phyloP scores from a whole-genome alignment of 345 rosid genomes.

The Schrenkiella parvula region DNA sequence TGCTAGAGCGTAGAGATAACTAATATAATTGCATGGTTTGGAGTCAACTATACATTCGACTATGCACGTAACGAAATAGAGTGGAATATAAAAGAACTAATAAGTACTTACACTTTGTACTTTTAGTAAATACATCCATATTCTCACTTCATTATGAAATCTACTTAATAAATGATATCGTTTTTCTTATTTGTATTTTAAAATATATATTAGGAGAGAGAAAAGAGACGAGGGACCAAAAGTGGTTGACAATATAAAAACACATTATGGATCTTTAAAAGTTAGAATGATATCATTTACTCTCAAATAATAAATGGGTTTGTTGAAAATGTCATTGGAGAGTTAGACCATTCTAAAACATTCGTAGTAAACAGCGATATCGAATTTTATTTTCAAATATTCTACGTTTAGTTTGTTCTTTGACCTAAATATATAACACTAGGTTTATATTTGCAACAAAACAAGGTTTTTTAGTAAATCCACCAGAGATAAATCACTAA shows the following conservation, averaged over 20 bases:
- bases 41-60: not conserved
- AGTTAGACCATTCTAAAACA: not conserved
- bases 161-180: not conserved
- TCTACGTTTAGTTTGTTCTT: not conserved
- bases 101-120: slow-evolving; percentile 23
- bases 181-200: not conserved
- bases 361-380: not conserved
- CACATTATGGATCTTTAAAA: not conserved
- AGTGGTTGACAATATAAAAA: slow-evolving; percentile 16
- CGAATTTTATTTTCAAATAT: not conserved
- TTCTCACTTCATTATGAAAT: not conserved
- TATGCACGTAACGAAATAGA: slow-evolving; percentile 9
- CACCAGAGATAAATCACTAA: not conserved
- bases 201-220: slow-evolving; percentile 9
- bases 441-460: no score
- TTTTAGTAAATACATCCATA: slow-evolving; percentile 9
- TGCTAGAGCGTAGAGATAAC: not conserved
- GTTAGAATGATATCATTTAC: not conserved
- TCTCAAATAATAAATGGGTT: slow-evolving; percentile 10
- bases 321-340: slow-evolving; percentile 6
- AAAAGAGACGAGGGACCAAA: slow-evolving; percentile 2
- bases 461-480: not conserved
- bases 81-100: not conserved
- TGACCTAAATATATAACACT: no score
- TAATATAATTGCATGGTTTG: not conserved